phyloP scores from a whole-genome alignment of 495 filamentous ascomycete species.

The Hypomontagnella submonticulosa region DNA sequence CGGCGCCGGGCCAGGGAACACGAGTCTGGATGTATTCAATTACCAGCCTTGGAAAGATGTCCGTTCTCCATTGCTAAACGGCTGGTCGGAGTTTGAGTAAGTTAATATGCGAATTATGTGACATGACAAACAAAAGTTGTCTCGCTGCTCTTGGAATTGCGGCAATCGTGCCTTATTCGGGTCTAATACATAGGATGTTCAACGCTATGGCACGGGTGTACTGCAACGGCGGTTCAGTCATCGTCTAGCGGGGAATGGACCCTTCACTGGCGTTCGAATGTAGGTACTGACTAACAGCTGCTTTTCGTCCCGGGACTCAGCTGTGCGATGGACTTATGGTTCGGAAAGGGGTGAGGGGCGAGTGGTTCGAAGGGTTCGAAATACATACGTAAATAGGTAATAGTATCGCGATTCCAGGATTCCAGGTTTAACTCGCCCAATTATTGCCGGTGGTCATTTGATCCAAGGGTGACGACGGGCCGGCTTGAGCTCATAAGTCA shows the following conservation, averaged over 20 bases:
- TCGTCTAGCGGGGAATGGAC: conserved; percentile 22
- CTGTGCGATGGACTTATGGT: conserved; percentile 11
- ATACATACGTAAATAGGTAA: conserved; percentile 22
- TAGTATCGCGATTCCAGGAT: conserved; percentile 18
- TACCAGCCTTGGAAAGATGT: conserved; percentile 37
- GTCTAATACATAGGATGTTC: conserved; percentile 19
- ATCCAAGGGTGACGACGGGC: conserved; percentile 12
- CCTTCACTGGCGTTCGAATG: conserved; percentile 9
- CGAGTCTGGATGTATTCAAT: conserved; percentile 17
- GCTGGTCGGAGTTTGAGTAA: conserved; percentile 29
- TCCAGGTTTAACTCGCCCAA: conserved; percentile 1
- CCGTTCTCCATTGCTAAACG: conserved; percentile 21
- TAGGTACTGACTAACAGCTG: conserved; percentile 18
- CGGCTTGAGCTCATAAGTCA: conserved; percentile 27
- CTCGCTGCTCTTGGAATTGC: conserved; percentile 9
- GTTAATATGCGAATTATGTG: conserved; percentile 14
- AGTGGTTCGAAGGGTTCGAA: background rate
- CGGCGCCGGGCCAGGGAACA: conserved; percentile 17
- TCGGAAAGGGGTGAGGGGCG: conserved; percentile 6
- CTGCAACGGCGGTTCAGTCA: conserved; percentile 20
- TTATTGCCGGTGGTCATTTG: conserved; percentile 19
- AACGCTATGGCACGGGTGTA: conserved; percentile 22
- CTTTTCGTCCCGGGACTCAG: conserved; percentile 31
- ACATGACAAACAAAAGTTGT: conserved; percentile 14
- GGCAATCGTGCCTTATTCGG: conserved; percentile 27